Evolutionary conservation across 2,329 filamentous ascomycete genomes (phyloP).

Genomic region (Colletotrichum graminicola): DNA sequence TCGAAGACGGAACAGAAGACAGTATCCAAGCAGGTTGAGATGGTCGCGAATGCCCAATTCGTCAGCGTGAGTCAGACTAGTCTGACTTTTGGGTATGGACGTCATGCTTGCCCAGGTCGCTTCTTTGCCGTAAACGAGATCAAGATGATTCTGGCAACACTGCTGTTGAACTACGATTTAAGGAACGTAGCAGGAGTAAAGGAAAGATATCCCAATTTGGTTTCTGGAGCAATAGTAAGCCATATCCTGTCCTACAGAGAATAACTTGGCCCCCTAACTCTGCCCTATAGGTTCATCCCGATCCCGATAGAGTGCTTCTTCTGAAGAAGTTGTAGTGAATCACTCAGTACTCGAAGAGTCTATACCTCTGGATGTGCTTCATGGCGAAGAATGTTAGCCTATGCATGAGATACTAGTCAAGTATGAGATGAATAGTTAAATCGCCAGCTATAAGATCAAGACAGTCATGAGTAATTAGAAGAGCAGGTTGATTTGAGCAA

Average conservation of each 20-base stretch:
- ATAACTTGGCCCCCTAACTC: not conserved
- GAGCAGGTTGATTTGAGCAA: not conserved
- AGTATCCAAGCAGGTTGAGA: slow-evolving; percentile 26
- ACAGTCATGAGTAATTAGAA: not conserved
- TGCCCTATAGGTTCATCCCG: slow-evolving; percentile 6
- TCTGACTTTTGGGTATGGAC: slow-evolving; percentile 54
- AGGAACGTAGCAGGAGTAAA: slow-evolving; percentile 47
- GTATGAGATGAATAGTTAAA: not conserved
- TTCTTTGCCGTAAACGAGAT: slow-evolving; percentile 61
- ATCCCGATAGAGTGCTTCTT: slow-evolving; percentile 30
- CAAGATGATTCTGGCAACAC: slow-evolving; percentile 57
- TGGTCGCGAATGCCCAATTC: slow-evolving; percentile 50
- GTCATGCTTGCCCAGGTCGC: slow-evolving; percentile 57
- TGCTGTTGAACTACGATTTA: slow-evolving; percentile 57
- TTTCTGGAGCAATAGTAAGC: slow-evolving; percentile 31
- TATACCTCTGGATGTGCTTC: not conserved
- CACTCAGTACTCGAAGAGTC: no score
- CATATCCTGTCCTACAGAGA: no score
- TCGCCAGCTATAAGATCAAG: not conserved
- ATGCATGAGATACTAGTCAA: no score
- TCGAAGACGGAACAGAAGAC: slow-evolving; percentile 23
- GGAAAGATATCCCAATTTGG: slow-evolving; percentile 29
- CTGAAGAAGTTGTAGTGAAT: slow-evolving; percentile 20
- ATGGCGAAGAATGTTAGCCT: not conserved
- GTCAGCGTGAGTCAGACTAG: slow-evolving; percentile 54